phyloP scores from a whole-genome alignment of 139 green algal genomes.

The Picochlorum costavermella region DNA sequence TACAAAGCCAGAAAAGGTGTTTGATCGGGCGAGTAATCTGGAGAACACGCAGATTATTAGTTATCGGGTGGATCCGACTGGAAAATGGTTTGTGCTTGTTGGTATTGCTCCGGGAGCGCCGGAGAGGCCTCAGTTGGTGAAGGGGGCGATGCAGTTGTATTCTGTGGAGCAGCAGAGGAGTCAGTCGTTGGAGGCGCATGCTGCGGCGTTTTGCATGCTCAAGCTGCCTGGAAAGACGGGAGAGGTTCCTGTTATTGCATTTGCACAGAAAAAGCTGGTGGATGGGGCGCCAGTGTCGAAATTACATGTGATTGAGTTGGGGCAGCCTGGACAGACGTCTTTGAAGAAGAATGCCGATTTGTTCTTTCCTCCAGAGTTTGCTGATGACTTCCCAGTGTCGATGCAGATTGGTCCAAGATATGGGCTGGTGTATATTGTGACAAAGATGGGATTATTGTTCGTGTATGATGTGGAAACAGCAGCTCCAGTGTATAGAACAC shows the following conservation, averaged over 20 bases:
- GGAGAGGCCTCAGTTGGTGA: slow-evolving; percentile 89
- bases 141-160: slow-evolving; percentile 99
- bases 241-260: slow-evolving; percentile 80
- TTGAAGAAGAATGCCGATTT: slow-evolving; percentile 92
- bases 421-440: slow-evolving; percentile 90
- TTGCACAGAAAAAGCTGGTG: slow-evolving; percentile 92
- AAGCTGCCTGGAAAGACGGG: slow-evolving; percentile 52
- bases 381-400: slow-evolving; percentile 98
- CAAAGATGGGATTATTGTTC: slow-evolving; percentile 97
- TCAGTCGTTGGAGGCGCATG: slow-evolving; percentile 95
- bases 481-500: slow-evolving; percentile 92
- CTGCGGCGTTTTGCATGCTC: slow-evolving; percentile 83
- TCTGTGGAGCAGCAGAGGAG: slow-evolving; percentile 90
- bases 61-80: slow-evolving; percentile 77
- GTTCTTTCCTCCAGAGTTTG: slow-evolving; percentile 98
- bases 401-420: slow-evolving; percentile 84
- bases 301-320: slow-evolving; percentile 98
- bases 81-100: slow-evolving; percentile 95
- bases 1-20: slow-evolving; percentile 84
- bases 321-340: slow-evolving; percentile 33
- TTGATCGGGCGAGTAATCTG: slow-evolving; percentile 93
- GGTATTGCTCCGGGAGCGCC: slow-evolving; percentile 89
- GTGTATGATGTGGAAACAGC: slow-evolving; percentile 97
- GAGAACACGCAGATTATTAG: slow-evolving; percentile 95
- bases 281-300: slow-evolving; percentile 73